Evolutionary conservation across 169 alveolate genomes (phyloP).

Genomic region (Amoebophrya sp.): DNA sequence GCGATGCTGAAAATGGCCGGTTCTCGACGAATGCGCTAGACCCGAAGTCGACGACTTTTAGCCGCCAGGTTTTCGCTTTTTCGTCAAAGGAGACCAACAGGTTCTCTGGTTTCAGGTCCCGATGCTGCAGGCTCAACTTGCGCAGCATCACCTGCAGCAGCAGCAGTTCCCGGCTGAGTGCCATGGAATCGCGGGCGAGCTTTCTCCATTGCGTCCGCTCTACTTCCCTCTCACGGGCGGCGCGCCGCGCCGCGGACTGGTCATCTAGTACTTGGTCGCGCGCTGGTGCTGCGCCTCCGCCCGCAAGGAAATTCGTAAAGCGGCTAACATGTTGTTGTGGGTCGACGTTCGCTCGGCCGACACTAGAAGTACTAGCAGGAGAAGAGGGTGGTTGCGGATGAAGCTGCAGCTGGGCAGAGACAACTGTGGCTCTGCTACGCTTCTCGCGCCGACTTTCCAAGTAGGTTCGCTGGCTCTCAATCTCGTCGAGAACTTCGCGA

Average conservation of each 20-base stretch:
- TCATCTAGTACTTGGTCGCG: neutral
- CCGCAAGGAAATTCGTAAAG: neutral
- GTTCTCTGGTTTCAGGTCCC: neutral
- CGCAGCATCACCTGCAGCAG: neutral
- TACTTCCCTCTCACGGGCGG: too few relatives aligned
- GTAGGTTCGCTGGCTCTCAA: neutral
- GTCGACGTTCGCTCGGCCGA: neutral
- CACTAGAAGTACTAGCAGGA: neutral
- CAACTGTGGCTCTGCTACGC: neutral
- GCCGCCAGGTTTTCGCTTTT: too few relatives aligned
- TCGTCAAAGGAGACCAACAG: neutral
- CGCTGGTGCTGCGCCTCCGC: neutral
- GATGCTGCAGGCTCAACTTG: neutral
- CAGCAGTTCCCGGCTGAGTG: neutral
- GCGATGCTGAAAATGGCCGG: too few relatives aligned
- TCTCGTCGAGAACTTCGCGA: neutral
- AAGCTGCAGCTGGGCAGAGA: neutral
- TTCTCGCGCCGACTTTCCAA: neutral
- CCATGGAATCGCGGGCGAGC: neutral
- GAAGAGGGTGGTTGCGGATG: neutral
- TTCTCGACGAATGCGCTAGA: too few relatives aligned
- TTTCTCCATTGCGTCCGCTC: neutral
- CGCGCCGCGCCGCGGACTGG: neutral
- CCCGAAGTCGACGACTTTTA: too few relatives aligned
- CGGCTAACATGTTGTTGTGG: too few relatives aligned